A percentile compares a stretch with the other conserved stretches of the same genome.
phyloP scores from a whole-genome alignment of 106 monocot species.

The Apostasia ramifera region DNA sequence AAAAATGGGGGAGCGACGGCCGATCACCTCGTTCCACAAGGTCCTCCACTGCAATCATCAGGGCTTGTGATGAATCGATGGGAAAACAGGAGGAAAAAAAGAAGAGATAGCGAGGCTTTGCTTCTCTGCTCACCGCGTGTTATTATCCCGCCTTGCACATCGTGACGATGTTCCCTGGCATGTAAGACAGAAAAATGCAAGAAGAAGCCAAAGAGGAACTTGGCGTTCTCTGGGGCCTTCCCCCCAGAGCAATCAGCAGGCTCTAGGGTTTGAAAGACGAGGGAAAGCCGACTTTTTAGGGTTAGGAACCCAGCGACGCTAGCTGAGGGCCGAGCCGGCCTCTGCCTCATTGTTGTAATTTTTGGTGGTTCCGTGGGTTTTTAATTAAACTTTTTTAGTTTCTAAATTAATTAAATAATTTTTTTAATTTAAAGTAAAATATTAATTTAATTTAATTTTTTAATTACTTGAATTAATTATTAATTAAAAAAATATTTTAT shows the following conservation, averaged over 20 bases:
- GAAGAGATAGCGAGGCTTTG: slow-evolving; percentile 2
- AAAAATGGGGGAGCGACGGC: slow-evolving; percentile 82
- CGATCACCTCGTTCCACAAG: slow-evolving; percentile 79
- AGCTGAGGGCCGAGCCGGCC: too few relatives aligned
- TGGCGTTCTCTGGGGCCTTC: background rate
- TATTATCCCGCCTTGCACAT: slow-evolving; percentile 84
- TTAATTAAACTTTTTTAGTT: too few relatives aligned
- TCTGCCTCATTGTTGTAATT: too few relatives aligned
- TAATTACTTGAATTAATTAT: too few relatives aligned
- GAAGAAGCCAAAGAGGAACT: slow-evolving; percentile 8
- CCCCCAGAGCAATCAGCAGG: background rate
- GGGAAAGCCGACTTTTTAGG: too few relatives aligned
- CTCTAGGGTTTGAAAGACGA: too few relatives aligned
- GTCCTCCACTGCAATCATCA: slow-evolving; percentile 66
- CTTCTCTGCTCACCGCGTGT: slow-evolving; percentile 55
- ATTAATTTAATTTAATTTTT: too few relatives aligned
- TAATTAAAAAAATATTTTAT: too few relatives aligned
- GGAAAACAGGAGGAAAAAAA: background rate
- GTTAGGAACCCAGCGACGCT: too few relatives aligned
- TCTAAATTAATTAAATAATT: too few relatives aligned
- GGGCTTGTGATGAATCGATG: background rate
- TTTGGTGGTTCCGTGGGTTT: too few relatives aligned
- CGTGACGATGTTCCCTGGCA: slow-evolving; percentile 85
- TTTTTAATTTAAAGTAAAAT: too few relatives aligned
- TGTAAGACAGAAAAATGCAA: slow-evolving; percentile 50